Evolutionary conservation across 768 basidiomycete genomes (phyloP), one percentile per base, ranked within the genome.

Genomic region (Suillus fuscotomentosus): DNA sequence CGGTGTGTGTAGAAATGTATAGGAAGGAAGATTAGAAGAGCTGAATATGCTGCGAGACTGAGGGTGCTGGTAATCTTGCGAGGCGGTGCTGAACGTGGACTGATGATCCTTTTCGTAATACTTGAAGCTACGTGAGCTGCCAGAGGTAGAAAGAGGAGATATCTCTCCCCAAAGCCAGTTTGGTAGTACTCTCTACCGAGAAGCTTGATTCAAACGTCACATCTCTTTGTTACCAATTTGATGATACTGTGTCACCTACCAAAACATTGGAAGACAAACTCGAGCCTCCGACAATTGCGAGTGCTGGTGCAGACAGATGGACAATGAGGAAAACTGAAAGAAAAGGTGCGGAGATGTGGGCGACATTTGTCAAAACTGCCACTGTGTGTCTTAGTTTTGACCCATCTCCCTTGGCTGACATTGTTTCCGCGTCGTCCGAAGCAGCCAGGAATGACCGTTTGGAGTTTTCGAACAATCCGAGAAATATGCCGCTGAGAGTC

Each of bases 161-260:
- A 84, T 47, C 81, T 84, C 74, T 95, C 92, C 24, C 85, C 84
- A 60, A 88, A 81, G 0, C 77, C 63, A 0, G 89, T 90, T 72
- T 95, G 92, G 74, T 96, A 95, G 76, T 93, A 94, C 76, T 94
- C 93, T 61, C 93, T 79, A 11, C 92, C 91, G 14, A 96, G 80
- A 51, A 95, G 79, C 92, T 95, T 17, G 10, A 50, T 20, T 42
- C 3, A 27, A 17, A 39, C 3, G 39, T 42, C 17, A 38, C 36
- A 59, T 42, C 57, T 7, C 17, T 1, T 42, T 42, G 24, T 27
- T 24, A 27, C 56, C 10, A 15, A 24, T 20, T 59, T 6, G 17
- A 59, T 7, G 41, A 3, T 17, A 57, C 42, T 17, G 20, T 59
- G 20, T 27, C 53, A 76, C 86, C 63, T 64, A 92, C 94, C 91